These are phyloP conservation scores for Aspergillus carbonarius DNA, from an alignment of 2,329 filamentous ascomycete genomes.

Conservation along the genomic window DNA sequence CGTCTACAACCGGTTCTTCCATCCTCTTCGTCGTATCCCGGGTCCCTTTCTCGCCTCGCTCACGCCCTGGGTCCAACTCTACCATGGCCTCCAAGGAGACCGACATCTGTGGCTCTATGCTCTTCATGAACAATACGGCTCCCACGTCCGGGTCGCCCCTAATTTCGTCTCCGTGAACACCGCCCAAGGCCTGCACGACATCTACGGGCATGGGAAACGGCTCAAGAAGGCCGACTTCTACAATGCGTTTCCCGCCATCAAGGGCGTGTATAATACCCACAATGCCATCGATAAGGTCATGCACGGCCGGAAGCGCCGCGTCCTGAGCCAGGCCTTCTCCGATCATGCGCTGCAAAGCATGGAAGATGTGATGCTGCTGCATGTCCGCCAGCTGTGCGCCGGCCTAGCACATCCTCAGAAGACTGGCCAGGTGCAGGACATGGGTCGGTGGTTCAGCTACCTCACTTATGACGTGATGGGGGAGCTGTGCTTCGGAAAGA, in stretches of 20 bases:
- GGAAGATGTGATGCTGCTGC: constrained; percentile 65
- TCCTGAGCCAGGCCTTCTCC: constrained; percentile 70
- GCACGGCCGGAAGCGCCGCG: constrained; percentile 69
- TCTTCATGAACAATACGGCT: constrained; percentile 69
- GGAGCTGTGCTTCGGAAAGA: constrained; percentile 52
- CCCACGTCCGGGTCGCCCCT: constrained; percentile 71
- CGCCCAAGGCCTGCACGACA: constrained; percentile 53
- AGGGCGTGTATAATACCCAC: constrained; percentile 66
- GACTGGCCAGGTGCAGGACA: constrained; percentile 32
- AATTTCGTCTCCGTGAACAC: constrained; percentile 78
- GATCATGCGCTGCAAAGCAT: constrained; percentile 66
- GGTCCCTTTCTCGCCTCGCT: constrained; percentile 33
- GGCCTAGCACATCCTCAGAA: constrained; percentile 24
- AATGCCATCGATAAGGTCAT: constrained; percentile 67
- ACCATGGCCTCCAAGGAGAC: constrained; percentile 72
- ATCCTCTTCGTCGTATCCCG: constrained; percentile 33
- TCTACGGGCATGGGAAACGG: constrained; percentile 42
- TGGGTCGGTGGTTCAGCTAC: constrained; percentile 43
- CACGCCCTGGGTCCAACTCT: constrained; percentile 59
- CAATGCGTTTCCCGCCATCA: constrained; percentile 68
- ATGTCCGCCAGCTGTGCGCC: constrained; percentile 65
- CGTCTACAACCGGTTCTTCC: constrained; percentile 38
- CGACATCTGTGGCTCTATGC: constrained; percentile 71
- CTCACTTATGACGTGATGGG: constrained; percentile 54
- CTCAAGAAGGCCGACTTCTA: constrained; percentile 68